Conservation (phyloP, 2,329 filamentous ascomycete species). For the Fusarium haematococcum region DNA sequence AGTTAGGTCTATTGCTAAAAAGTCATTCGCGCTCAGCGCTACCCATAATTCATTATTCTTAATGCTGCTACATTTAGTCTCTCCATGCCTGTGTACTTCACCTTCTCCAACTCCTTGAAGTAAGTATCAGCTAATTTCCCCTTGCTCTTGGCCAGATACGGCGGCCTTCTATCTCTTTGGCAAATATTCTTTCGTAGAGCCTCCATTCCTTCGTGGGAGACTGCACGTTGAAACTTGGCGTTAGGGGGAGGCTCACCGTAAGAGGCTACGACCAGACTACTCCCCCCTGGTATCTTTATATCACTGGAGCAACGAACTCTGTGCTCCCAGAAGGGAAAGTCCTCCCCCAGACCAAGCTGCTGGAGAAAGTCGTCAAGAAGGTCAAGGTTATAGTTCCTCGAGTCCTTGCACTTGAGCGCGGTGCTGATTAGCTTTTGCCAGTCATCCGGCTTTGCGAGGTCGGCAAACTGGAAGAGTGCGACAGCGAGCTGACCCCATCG, state of each 20-base stretch:
- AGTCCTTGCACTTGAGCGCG: neutral
- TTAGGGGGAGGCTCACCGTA: neutral
- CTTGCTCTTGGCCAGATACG: neutral
- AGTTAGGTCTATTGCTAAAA: neutral
- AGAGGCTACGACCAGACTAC: neutral
- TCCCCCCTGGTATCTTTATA: neutral
- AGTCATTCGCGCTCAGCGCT: neutral
- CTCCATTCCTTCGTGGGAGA: neutral
- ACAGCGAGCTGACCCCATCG: constrained; percentile 33
- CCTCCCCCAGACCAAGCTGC: constrained; percentile 19
- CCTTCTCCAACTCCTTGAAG: neutral
- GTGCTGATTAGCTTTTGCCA: constrained; percentile 16
- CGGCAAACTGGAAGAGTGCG: constrained; percentile 36
- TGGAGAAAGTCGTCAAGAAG: constrained; percentile 17
- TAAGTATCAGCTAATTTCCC: neutral
- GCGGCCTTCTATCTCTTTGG: neutral
- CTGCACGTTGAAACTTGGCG: no score
- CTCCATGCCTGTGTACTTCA: neutral
- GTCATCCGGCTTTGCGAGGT: constrained; percentile 20
- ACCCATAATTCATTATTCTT: neutral
- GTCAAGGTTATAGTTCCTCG: neutral
- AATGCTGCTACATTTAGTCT: neutral
- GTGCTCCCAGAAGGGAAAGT: constrained; percentile 25
- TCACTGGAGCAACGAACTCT: neutral
- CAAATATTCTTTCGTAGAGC: constrained; percentile 7